Base-by-base conservation (phyloP, 106 monocot genomes). In the Dioscorea zingiberensis region DNA sequence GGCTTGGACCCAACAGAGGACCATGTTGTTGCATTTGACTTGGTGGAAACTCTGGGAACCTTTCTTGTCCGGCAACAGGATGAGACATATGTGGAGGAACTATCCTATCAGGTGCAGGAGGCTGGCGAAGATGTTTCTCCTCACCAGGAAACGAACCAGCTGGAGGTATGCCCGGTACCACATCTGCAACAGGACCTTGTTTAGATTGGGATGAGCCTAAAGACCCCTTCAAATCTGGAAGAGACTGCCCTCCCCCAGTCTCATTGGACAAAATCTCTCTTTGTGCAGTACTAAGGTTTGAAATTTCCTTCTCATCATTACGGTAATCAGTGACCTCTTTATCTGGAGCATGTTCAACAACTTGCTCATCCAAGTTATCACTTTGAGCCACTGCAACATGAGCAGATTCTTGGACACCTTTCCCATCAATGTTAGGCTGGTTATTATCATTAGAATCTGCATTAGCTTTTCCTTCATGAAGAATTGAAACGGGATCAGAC, bases 41-140 rank as follows among this genome's bases (percentile, higher is more conserved):
- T 12, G 58, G 32, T 47, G 61, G 45, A 29, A 69, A 69, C 15
- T 77, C 73, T 16, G 48, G 69, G 25, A 77, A 79, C 55, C 32
- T 77, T 71, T 72, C 81, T 54, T 63, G 84, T 21, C 47, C 61
- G 47, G 73, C 44, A 1, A 62, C 68, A 51, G 44, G 21, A 25
- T 71, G 67, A 47, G 64, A 60, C 68, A 81, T 78, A 21, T 71
- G 73, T 29, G 75, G 77, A 22, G 74, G 74, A 14, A 83, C 44
- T 47, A 70, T 68, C 28, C 28, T 38, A 56, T 82, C 77, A 26
- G 77, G 46, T 22, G 59, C 83, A 73, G 74, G 72, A 56, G n/a
- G n/a, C n/a, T n/a, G n/a, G n/a, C n/a, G n/a, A n/a, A n/a, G n/a
- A n/a, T n/a, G n/a, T n/a, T n/a, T n/a, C 19, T 71, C 68, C 17